phyloP scores from a whole-genome alignment of 805 yeast species.

The Diddensiella transvaalensis region DNA sequence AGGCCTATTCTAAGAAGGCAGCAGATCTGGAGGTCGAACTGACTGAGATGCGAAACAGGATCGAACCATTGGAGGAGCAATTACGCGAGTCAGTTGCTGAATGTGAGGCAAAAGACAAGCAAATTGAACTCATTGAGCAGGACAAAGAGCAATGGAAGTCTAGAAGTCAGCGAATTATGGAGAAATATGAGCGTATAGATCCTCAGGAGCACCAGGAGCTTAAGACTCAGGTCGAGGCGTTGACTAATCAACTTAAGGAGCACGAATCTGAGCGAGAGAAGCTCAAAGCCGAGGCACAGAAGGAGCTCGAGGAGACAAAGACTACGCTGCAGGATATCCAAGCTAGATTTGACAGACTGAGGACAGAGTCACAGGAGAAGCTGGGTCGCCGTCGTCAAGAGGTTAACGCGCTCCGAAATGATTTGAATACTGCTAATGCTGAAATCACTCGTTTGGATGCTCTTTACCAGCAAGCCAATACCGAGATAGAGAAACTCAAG shows the following conservation, averaged over 20 bases:
- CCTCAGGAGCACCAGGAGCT: constrained; percentile 43
- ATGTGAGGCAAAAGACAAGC: constrained; percentile 47
- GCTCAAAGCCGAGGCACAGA: constrained; percentile 12
- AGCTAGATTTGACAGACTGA: constrained; percentile 19
- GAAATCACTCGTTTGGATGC: constrained; percentile 6
- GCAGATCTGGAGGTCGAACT: constrained; percentile 42
- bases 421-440: constrained; percentile 12
- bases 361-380: constrained; percentile 28
- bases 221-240: constrained; percentile 31
- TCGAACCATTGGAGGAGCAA: constrained; percentile 45
- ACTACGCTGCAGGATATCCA: constrained; percentile 12
- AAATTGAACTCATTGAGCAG: constrained; percentile 44
- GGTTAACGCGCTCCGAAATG: constrained; percentile 10
- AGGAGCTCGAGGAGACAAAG: constrained; percentile 7
- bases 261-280: constrained; percentile 16
- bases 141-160: constrained; percentile 60
- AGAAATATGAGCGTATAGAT: constrained; percentile 45
- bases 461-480: neutral
- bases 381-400: constrained; percentile 22
- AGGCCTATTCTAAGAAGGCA: constrained; percentile 32
- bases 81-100: constrained; percentile 39
- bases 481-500: neutral
- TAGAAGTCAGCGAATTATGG: constrained; percentile 46
- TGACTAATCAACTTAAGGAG: constrained; percentile 15
- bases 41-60: constrained; percentile 29